Base-by-base conservation (phyloP, 805 yeast genomes). In the Kodamaea kakaduensis region DNA sequence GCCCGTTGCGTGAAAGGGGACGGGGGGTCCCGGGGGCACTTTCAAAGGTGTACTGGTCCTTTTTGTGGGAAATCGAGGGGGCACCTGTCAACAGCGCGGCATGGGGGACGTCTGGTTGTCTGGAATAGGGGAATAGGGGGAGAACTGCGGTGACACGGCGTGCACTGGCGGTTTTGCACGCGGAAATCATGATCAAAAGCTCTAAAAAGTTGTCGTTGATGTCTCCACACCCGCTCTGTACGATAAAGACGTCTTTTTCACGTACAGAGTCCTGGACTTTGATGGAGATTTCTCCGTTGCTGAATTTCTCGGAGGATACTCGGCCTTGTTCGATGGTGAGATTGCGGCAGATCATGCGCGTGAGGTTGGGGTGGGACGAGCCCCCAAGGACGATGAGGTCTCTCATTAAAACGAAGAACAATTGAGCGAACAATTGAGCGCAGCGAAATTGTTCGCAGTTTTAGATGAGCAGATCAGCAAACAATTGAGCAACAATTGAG, bases 101-200 rank as follows among this genome's bases (percentile, higher is more conserved):
- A 52, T 83, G 84, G 20, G 96, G 95, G 23, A 86, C 78, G 59
- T 90, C 97, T 3, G 96, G 95, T 60, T 93, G 99, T 52, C 99
- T 74, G 3, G 95, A 84, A 56, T 93, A 93, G 17, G 97, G 96
- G 60, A 93, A 93, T 42, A 88, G 70, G 3, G 99, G 98, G 58
- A 85, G 68, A 19, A 88, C 95, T 0, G 90, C 96, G 2, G 95
- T 86, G 28, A 88, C 95, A 39, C 90, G 71, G 39, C 76, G 77
- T 9, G 96, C 96, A 40, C 90, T 80, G 2, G 97, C 94, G 31
- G 86, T 81, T 51, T 89, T 89, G 61, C 96, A 86, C 2, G 96
- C 96, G n/a, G 89, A 80, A 18, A 88, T 77, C 71, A 85, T 75
- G 46, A 88, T 81, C 48, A 88, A 61, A 32, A 89, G 64, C 60